A percentile compares a stretch with the other conserved stretches of the same genome.
These are phyloP conservation scores for Melampsora larici-populina DNA, from an alignment of 1,284 basidiomycete genomes.

Conservation along the genomic window DNA sequence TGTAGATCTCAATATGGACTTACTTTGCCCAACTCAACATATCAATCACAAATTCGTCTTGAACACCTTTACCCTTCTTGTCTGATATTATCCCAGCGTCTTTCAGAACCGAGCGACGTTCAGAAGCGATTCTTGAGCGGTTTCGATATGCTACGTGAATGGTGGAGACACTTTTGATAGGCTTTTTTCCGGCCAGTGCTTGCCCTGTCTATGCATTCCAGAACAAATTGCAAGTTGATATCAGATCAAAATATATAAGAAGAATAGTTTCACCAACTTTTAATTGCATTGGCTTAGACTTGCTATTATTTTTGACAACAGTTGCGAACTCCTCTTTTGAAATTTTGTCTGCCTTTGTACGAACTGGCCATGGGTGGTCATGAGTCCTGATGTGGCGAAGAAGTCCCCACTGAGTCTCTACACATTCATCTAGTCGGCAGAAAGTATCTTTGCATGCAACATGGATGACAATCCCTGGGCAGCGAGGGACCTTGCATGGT, in stretches of 20 bases:
- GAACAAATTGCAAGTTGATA: too few species aligned
- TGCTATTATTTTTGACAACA: background rate
- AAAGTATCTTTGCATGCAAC: too few species aligned
- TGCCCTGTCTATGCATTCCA: too few species aligned
- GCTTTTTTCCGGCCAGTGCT: too few species aligned
- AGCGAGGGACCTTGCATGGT: background rate
- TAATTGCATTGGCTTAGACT: background rate
- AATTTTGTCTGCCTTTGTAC: constrained; percentile 3
- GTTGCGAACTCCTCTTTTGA: background rate
- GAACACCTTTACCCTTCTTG: background rate
- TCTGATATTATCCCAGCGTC: background rate
- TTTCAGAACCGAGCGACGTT: background rate
- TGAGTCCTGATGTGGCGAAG: constrained; percentile 1
- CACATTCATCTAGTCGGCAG: background rate
- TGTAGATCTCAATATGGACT: too few species aligned
- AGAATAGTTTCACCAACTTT: background rate
- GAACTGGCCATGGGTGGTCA: constrained; percentile 12
- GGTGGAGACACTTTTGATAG: background rate
- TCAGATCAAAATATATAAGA: too few species aligned
- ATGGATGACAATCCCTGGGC: background rate
- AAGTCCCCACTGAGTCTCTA: background rate
- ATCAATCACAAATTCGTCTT: background rate
- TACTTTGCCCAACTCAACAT: too few species aligned
- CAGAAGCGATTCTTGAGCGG: background rate
- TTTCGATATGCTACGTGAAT: background rate